Conservation (phyloP, 208 protist species). For the Acanthamoeba royreba region DNA sequence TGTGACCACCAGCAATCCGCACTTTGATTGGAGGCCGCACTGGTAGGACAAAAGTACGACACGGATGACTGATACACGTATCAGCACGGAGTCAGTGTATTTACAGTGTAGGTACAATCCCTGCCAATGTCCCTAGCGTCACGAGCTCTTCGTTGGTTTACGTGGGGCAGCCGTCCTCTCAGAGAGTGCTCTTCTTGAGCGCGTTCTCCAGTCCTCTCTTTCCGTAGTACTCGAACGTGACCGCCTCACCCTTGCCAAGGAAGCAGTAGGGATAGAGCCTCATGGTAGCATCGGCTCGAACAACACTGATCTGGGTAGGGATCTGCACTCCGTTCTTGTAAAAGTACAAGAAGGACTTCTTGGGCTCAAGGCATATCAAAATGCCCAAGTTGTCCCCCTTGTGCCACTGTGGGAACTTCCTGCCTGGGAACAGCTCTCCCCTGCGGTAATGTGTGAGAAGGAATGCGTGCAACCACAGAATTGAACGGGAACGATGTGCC, state of each 20-base stretch:
- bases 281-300: not conserved
- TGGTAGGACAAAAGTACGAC: too few relatives aligned
- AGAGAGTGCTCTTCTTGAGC: conserved; percentile 21
- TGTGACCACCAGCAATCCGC: too few relatives aligned
- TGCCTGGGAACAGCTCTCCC: not conserved
- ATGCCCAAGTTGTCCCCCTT: conserved; percentile 1
- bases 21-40: too few relatives aligned
- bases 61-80: too few relatives aligned
- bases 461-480: not conserved
- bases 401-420: conserved; percentile 9
- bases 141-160: too few relatives aligned
- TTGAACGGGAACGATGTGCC: not conserved
- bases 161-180: too few relatives aligned
- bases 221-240: not conserved
- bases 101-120: too few relatives aligned
- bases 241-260: conserved; percentile 19
- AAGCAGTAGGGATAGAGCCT: not conserved
- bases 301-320: not conserved
- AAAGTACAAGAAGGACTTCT: not conserved
- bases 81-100: too few relatives aligned
- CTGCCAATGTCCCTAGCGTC: too few relatives aligned
- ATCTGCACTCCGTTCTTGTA: conserved; percentile 21
- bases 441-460: not conserved
- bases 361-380: not conserved
- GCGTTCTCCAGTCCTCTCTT: not conserved